Conservation (phyloP, 495 filamentous ascomycete species). For the Antarctomyces pellizariae region DNA sequence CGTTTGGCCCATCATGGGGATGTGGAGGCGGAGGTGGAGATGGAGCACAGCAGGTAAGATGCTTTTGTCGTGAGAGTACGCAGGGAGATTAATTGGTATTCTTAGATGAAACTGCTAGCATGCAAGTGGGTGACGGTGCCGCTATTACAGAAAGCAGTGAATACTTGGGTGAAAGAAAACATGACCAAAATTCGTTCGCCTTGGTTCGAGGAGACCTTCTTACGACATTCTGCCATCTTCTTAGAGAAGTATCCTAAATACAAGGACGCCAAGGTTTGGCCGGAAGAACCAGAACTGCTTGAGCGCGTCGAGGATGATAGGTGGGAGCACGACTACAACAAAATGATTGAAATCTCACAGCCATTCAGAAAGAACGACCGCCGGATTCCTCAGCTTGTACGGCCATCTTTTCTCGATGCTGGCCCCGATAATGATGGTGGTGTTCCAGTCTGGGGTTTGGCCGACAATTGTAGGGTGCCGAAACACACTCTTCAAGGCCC, state of each 20-base stretch:
- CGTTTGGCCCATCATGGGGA: constrained; percentile 10
- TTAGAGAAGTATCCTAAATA: too few species aligned
- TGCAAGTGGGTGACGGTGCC: constrained; percentile 24
- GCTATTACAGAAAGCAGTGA: constrained; percentile 14
- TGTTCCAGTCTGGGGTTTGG: constrained; percentile 5
- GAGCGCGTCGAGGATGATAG: not conserved
- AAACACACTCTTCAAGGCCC: constrained; percentile 8
- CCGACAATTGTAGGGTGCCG: not conserved
- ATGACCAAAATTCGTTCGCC: too few species aligned
- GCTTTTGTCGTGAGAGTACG: not conserved
- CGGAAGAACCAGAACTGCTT: too few species aligned
- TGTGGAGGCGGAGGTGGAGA: not conserved
- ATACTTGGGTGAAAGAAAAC: constrained; percentile 5
- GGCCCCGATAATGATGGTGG: constrained; percentile 1
- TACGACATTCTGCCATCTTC: too few species aligned
- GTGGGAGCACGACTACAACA: not conserved
- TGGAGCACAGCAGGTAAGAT: not conserved
- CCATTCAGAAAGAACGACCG: not conserved
- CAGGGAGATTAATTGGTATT: not conserved
- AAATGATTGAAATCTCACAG: constrained; percentile 2
- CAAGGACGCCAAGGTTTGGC: too few species aligned
- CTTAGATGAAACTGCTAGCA: not conserved
- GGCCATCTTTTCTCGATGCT: constrained; percentile 3
- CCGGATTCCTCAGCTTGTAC: constrained; percentile 1
- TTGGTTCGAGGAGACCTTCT: too few species aligned